Base-by-base conservation (phyloP, 495 filamentous ascomycete species). In the Opeltia flavorubescens region DNA sequence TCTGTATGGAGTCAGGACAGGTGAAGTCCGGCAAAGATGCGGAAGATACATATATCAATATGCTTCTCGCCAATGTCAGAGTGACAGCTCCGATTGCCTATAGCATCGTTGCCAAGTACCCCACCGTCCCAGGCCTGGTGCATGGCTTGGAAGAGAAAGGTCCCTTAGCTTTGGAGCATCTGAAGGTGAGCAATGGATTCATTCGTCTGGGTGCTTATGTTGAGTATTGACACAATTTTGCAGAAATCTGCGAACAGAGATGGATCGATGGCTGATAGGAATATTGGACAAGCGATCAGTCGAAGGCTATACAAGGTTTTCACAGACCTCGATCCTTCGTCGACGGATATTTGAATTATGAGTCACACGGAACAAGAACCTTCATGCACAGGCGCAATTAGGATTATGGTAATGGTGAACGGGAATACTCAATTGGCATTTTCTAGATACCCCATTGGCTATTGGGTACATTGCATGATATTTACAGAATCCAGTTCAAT, bases 1-100 rank as follows among this genome's bases (percentile, higher is more conserved):
- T 91, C 65, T 89, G 86, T 62, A 87, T 89, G 78, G 86, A 87
- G 31, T 63, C 66, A 0, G 86, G 86, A 0, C 86, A 91, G 58
- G 84, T 91, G 28, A 81, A 80, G 42, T 72, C 79, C 0, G 86
- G 84, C 35, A 74, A 80, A 17, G 75, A 77, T 42, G 66, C 73
- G 15, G 54, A 63, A 17, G 86, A 91, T 52, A 88, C 78, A 0
- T 91, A 80, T 50, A 62, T 77, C 35, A 79, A 78, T 52, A 85
- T 89, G 84, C 66, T 94, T 35, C 81, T 88, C 60, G 80, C 87
- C 62, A 72, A 89, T 20, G 66, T 72, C 24, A 76, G 83, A 17
- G 69, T 94, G 12, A 89, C 86, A 5, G 72, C 76, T 0, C 71
- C 80, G 1, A 74, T 86, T 53, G 86, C 86, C 0, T 78, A 80